Base-by-base conservation (phyloP, 192 early-diverging fungal genomes). In the Rhizoclosmatium globosum region DNA sequence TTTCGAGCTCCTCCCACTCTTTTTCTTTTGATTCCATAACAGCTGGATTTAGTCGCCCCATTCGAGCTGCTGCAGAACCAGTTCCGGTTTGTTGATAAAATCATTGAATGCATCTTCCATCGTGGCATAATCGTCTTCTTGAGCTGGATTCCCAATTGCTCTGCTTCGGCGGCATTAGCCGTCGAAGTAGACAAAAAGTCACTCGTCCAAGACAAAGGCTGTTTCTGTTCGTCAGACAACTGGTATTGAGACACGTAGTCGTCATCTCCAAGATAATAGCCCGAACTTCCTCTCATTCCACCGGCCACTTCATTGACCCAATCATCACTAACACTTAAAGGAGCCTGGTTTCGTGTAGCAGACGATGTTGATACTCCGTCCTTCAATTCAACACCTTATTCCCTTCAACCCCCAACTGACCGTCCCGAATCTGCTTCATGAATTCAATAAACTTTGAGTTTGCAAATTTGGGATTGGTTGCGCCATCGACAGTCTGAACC, bases 391-490 rank as follows among this genome's bases (percentile, higher is more conserved):
- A 96, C 94, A 99, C 85, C 82, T 96, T 94, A 77, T 97, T 92
- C 45, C 94, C 95, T 72, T 94, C 94, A 61, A 99, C 94, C 3
- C 89, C 89, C 1, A 97, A 89, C 82, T 98, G 92, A 21, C 91
- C 86, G 86, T 99, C 95, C 21, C 95, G 88, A 58, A 99, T 85
- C 79, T 96, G 89, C 69, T 94, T 88, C 96, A 99, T 99, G 81
- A 99, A 92, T 13, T 88, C 89, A 84, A 98, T 83, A 75, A 99
- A 99, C 53, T 94, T 90, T 17, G 95, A 97, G 68, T 93, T 89
- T 74, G 93, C 92, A 78, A 99, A 96, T 84, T 99, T 99, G 44
- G 97, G 95, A 70, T 98, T 97, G 53, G 89, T 84, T 3, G 92
- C 64, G 31, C 31, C 86, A n/a, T 79, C 83, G 19, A 98, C 92